phyloP scores from a whole-genome alignment of 2,329 filamentous ascomycete species.

The Fusarium sp. region DNA sequence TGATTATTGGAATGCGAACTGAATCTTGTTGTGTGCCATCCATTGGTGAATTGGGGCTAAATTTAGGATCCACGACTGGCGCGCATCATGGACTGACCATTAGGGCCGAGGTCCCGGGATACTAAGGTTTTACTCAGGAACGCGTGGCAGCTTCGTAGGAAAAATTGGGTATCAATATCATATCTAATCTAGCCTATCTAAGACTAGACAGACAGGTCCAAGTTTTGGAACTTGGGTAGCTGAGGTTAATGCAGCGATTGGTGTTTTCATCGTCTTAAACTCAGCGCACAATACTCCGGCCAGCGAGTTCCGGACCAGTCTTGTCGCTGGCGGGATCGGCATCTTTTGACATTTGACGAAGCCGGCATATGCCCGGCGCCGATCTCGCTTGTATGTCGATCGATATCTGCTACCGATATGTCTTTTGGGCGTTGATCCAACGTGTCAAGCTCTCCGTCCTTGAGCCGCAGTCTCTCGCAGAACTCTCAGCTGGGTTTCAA shows the following conservation, averaged over 20 bases:
- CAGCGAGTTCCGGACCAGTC: not conserved
- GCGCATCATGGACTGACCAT: slow-evolving; percentile 12
- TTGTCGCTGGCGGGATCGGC: slow-evolving; percentile 31
- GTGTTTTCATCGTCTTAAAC: not conserved
- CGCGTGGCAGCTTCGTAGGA: slow-evolving; percentile 29
- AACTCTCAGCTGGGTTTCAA: not conserved
- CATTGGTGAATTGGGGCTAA: slow-evolving; percentile 13
- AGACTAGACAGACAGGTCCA: slow-evolving; percentile 10
- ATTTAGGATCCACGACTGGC: slow-evolving; percentile 21
- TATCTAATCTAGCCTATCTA: slow-evolving; percentile 29
- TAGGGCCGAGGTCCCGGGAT: not conserved
- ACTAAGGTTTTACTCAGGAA: slow-evolving; percentile 33
- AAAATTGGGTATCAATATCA: slow-evolving; percentile 36
- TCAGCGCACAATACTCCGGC: not conserved
- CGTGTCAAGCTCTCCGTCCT: not conserved
- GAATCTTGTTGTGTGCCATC: slow-evolving; percentile 8
- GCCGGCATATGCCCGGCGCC: slow-evolving; percentile 26
- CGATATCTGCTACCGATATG: not conserved
- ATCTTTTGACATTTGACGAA: slow-evolving; percentile 18
- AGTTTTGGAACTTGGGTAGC: not conserved
- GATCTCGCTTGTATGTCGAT: slow-evolving; percentile 40
- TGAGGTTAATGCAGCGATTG: not conserved
- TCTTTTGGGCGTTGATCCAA: no score
- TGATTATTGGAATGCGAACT: slow-evolving; percentile 48
- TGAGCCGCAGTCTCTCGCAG: not conserved